phyloP scores from a whole-genome alignment of 163 green algal genomes.

The Scenedesmus sp. region DNA sequence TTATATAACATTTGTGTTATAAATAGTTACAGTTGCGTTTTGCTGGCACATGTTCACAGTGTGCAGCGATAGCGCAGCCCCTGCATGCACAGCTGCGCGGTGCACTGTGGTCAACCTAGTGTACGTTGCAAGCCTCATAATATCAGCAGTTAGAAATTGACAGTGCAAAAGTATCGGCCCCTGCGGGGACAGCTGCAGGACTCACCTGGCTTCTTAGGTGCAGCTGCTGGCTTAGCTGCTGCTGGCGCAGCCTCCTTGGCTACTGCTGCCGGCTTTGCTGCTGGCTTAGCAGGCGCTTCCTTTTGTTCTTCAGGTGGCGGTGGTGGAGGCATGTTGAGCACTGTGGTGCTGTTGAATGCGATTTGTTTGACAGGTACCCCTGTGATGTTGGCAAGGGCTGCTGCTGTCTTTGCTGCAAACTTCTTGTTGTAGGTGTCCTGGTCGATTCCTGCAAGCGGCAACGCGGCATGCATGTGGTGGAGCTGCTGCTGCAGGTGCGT shows the following conservation, averaged over 20 bases:
- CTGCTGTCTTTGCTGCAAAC: slow-evolving; percentile 20
- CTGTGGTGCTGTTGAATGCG: slow-evolving; percentile 10
- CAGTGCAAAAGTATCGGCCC: background rate
- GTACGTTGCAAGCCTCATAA: too few species aligned
- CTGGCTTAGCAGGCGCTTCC: background rate
- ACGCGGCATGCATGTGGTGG: background rate
- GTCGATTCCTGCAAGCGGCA: slow-evolving; percentile 20
- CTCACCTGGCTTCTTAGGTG: background rate
- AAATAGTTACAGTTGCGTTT: too few species aligned
- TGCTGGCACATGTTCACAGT: too few species aligned
- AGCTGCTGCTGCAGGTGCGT: background rate
- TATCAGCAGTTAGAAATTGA: background rate
- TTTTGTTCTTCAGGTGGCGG: background rate
- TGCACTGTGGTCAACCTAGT: too few species aligned
- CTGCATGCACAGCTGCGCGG: too few species aligned
- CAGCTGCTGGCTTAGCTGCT: background rate
- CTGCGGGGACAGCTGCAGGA: background rate
- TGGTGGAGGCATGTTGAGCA: background rate
- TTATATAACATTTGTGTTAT: too few species aligned
- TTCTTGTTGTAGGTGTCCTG: slow-evolving; percentile 2
- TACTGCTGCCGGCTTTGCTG: background rate
- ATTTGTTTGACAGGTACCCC: background rate
- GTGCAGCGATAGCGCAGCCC: too few species aligned
- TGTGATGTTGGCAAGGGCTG: slow-evolving; percentile 29
- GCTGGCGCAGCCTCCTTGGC: background rate